Base-by-base conservation (phyloP, 2,329 filamentous ascomycete genomes). In the Aspergillus proliferans region DNA sequence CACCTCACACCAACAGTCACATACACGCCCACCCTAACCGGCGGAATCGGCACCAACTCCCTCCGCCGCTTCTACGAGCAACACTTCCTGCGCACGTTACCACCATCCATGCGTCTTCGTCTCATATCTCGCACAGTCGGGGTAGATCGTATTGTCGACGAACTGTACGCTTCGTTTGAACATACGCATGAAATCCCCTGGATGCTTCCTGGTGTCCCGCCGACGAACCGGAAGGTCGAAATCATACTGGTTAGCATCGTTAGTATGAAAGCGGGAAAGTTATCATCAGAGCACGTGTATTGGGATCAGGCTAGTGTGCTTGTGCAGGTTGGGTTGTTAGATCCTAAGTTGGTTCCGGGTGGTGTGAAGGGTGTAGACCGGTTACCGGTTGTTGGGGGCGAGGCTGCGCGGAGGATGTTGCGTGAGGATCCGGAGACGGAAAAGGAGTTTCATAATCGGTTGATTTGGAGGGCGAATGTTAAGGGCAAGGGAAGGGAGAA, bases 251-350 rank as follows among this genome's bases (percentile, higher is more conserved):
- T 84, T 1, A 77, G 71, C 46, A 76, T 84, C 7, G 79, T 83
- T 2, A 74, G 74, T 26, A 68, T 83, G 47, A 66, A 77, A 12
- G 78, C 71, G 0, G 77, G 75, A 0, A 77, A 75, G 53, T 62
- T 83, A 10, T 79, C 75, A 62, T 76, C 74, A 15, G 81, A 84
- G 60, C 73, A 81, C 46, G 65, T 82, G 3, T 83, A 83, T 58
- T 84, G 80, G 80, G 81, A 83, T 55, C 81, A 84, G 56, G 80
- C 81, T 8, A 77, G 72, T 43, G 80, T 83, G 6, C 61, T 84
- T 12, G 76, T 82, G 41, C 80, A 83, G 58, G 68, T 80, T 0
- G 81, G 81, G 0, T 57, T 83, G 50, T 50, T 83, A 45, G 78
- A 82, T 64, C 74, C 78, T n/a, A 78, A 80, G 49, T 58, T 76